Conservation (phyloP, 148 eudicot species). For the Rhododendron henanense region DNA sequence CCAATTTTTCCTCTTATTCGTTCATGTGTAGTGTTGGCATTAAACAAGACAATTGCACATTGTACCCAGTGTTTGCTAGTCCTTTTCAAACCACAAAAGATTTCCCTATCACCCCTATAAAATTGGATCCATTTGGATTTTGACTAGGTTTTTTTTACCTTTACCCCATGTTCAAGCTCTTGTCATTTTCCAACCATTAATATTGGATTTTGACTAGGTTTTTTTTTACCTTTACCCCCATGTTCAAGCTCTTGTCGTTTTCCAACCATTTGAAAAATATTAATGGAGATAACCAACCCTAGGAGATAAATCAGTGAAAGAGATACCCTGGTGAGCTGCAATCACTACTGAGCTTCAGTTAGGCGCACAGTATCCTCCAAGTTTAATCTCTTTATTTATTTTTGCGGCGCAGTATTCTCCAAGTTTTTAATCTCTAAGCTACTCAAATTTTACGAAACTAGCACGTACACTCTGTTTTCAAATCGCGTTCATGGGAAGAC, state of each 20-base stretch:
- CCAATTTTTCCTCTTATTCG: neutral
- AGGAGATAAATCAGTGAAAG: neutral
- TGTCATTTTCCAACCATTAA: conserved; percentile 5
- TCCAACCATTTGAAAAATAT: neutral
- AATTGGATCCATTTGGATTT: neutral
- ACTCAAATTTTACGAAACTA: neutral
- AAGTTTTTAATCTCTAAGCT: neutral
- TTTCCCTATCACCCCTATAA: neutral
- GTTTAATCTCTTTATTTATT: neutral
- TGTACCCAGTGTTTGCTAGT: neutral
- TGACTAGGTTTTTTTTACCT: neutral
- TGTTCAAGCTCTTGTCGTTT: conserved; percentile 11
- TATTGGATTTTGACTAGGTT: neutral
- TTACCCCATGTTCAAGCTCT: conserved; percentile 12
- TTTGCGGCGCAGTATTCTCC: neutral
- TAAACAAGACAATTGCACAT: conserved; percentile 5
- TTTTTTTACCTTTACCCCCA: neutral
- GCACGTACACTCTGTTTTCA: neutral
- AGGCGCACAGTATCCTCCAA: neutral
- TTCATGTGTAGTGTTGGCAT: conserved; percentile 15
- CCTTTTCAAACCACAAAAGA: neutral
- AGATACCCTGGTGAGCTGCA: neutral
- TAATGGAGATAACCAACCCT: neutral
- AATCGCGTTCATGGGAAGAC: neutral
- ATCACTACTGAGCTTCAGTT: neutral